Base-by-base conservation (phyloP, 768 basidiomycete species). In the Rossbeevera mucosa region DNA sequence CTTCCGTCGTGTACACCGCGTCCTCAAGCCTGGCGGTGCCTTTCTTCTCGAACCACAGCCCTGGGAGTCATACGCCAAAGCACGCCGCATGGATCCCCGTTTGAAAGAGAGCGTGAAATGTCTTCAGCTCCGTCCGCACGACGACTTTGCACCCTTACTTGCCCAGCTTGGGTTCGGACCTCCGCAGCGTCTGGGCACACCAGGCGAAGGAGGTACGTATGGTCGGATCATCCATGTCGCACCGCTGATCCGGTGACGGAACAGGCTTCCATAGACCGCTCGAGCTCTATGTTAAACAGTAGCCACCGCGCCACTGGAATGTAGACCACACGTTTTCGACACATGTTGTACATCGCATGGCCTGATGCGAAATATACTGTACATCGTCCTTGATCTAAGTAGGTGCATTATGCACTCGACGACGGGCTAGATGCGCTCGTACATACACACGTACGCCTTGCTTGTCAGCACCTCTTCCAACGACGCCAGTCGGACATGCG, bases 371-470 rank as follows among this genome's bases (percentile, higher is more conserved):
- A 47, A 30, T 26, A 20, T 7, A 20, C 5, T 24, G 29, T 30
- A 50, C 41, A 43, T 1, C 13, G 41, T 55, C 53, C 54, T 33
- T 42, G 14, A 18, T 53, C 43, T 44, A 40, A 38, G 18, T 38
- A 18, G 18, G 36, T 52, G 40, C 22, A 11, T 24, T 30, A 29
- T 28, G 33, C 38, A 30, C 4, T n/a, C n/a, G n/a, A n/a, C n/a
- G n/a, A n/a, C n/a, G n/a, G n/a, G n/a, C n/a, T n/a, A n/a, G n/a
- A 86, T 74, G 49, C 86, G 79, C 72, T 92, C 89, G 64, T 91
- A 92, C 85, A 94, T 93, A 71, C 92, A 92, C 46, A 96, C 80
- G 68, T 96, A 98, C 30, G 94, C 93, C 67, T 89, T 94, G 53
- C 86, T 85, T 68, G 85, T 87, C 63, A 96, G 74, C 3, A 96